Percentiles rank a stretch among this genome's conserved stretches.
Evolutionary conservation across 805 yeast species (phyloP).

Genomic region (Candida railenensis): DNA sequence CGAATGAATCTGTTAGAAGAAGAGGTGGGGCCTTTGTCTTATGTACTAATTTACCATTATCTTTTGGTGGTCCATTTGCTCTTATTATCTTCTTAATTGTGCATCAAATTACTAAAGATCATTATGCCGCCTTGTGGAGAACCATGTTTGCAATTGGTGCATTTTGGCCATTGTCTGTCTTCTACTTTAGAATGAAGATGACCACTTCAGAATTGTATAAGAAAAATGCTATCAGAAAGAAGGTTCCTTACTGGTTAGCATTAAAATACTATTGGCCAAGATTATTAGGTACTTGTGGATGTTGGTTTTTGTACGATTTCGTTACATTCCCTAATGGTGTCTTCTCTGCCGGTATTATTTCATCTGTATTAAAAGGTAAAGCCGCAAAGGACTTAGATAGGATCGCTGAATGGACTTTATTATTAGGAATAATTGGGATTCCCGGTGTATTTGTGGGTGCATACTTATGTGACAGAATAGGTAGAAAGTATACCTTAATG

Average conservation of each 20-base stretch:
- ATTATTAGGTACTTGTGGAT: slow-evolving; percentile 65
- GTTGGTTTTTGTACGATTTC: slow-evolving; percentile 82
- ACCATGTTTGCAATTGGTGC: slow-evolving; percentile 64
- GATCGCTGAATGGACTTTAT: slow-evolving; percentile 72
- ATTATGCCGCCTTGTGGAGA: slow-evolving; percentile 62
- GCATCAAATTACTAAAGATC: slow-evolving; percentile 50
- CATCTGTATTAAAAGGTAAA: slow-evolving; percentile 41
- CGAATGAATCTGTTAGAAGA: slow-evolving; percentile 60
- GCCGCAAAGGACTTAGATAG: slow-evolving; percentile 43
- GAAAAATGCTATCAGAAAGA: slow-evolving; percentile 58
- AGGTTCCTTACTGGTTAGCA: slow-evolving; percentile 54
- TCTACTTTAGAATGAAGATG: slow-evolving; percentile 71
- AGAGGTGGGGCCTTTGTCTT: slow-evolving; percentile 67
- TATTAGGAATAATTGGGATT: slow-evolving; percentile 61
- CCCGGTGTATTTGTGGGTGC: slow-evolving; percentile 80
- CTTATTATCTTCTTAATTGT: slow-evolving; percentile 66
- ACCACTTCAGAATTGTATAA: slow-evolving; percentile 63
- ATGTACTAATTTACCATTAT: slow-evolving; percentile 71
- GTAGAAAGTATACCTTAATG: slow-evolving; percentile 71
- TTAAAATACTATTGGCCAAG: slow-evolving; percentile 68
- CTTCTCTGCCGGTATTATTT: slow-evolving; percentile 58
- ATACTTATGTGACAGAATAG: slow-evolving; percentile 57
- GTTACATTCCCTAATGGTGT: slow-evolving; percentile 80
- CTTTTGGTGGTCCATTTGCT: slow-evolving; percentile 81
- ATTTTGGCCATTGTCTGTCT: slow-evolving; percentile 69